phyloP scores from a whole-genome alignment of 441 rosid genomes.

The Erodium chrysanthum region DNA sequence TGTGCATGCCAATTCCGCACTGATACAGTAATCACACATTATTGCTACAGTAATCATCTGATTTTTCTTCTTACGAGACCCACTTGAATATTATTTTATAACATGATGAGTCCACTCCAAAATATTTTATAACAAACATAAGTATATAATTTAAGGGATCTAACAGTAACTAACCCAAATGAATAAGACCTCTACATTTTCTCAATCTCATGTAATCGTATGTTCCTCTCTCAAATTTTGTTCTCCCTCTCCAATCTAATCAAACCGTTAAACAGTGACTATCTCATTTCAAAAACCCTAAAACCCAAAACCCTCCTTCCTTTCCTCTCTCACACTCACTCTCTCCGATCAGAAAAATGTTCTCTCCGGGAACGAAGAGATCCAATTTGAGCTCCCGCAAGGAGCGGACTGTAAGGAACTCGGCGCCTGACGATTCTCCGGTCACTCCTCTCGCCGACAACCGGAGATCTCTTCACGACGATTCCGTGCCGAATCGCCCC shows the following conservation, averaged over 20 bases:
- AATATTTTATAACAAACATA: too few relatives aligned
- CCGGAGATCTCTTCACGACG: constrained; percentile 25
- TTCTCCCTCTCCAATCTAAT: background rate
- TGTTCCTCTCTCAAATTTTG: background rate
- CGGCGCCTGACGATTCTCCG: constrained; percentile 42
- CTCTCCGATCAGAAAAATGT: constrained; percentile 31
- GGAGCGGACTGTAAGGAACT: constrained; percentile 30
- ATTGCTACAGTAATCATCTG: too few relatives aligned
- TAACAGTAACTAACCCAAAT: too few relatives aligned
- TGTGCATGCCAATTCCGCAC: too few relatives aligned
- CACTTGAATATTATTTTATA: too few relatives aligned
- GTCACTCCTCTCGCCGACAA: constrained; percentile 38
- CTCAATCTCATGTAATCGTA: too few relatives aligned
- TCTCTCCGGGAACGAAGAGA: constrained; percentile 61
- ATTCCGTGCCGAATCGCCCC: constrained; percentile 51
- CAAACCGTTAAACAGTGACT: background rate
- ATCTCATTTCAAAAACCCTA: background rate
- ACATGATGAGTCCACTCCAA: too few relatives aligned
- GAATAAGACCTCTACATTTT: too few relatives aligned
- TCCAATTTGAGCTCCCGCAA: constrained; percentile 37
- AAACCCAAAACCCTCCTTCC: background rate
- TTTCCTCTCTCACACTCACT: background rate
- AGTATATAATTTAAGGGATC: too few relatives aligned
- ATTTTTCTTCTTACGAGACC: too few relatives aligned
- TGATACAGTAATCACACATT: too few relatives aligned